These are phyloP conservation scores for Clathrus columnatus DNA, from an alignment of 768 basidiomycete genomes.

Conservation along the genomic window DNA sequence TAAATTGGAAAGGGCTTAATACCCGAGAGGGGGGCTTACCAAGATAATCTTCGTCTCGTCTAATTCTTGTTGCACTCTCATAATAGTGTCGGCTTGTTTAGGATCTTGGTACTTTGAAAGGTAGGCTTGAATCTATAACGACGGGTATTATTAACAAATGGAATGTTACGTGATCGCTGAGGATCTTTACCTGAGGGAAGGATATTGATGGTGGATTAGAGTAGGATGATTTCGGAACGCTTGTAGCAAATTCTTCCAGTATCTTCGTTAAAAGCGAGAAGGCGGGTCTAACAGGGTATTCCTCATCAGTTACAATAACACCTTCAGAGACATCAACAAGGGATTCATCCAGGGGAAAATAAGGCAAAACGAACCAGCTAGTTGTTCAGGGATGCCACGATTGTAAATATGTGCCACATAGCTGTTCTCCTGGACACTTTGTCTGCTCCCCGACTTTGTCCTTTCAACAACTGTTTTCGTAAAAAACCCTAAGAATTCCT, in stretches of 20 bases:
- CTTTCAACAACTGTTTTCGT: slow-evolving; percentile 87
- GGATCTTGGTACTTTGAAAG: slow-evolving; percentile 95
- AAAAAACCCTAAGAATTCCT: slow-evolving; percentile 92
- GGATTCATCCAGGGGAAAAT: slow-evolving; percentile 2
- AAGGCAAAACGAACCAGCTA: slow-evolving; percentile 54
- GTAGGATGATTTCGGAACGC: slow-evolving; percentile 67
- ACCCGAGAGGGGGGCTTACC: slow-evolving; percentile 37
- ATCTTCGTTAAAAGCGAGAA: slow-evolving; percentile 92
- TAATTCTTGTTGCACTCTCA: slow-evolving; percentile 95
- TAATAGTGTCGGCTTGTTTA: slow-evolving; percentile 92
- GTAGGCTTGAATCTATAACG: slow-evolving; percentile 54
- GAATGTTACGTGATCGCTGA: too few relatives aligned
- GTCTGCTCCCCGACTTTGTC: slow-evolving; percentile 79
- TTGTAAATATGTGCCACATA: slow-evolving; percentile 94
- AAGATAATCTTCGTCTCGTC: slow-evolving; percentile 99
- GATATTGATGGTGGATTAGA: slow-evolving; percentile 56
- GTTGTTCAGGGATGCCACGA: slow-evolving; percentile 73
- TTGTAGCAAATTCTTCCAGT: slow-evolving; percentile 82
- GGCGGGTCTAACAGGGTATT: slow-evolving; percentile 94
- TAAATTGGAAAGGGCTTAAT: not conserved
- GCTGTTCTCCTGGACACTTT: slow-evolving; percentile 89
- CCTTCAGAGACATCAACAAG: slow-evolving; percentile 33
- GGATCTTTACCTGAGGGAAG: slow-evolving; percentile 47
- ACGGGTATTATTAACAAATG: too few relatives aligned
- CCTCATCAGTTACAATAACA: slow-evolving; percentile 88